Percentiles rank a stretch among this genome's conserved stretches.
phyloP scores from a whole-genome alignment of 768 basidiomycete genomes.

The Hebeloma cylindrosporum region DNA sequence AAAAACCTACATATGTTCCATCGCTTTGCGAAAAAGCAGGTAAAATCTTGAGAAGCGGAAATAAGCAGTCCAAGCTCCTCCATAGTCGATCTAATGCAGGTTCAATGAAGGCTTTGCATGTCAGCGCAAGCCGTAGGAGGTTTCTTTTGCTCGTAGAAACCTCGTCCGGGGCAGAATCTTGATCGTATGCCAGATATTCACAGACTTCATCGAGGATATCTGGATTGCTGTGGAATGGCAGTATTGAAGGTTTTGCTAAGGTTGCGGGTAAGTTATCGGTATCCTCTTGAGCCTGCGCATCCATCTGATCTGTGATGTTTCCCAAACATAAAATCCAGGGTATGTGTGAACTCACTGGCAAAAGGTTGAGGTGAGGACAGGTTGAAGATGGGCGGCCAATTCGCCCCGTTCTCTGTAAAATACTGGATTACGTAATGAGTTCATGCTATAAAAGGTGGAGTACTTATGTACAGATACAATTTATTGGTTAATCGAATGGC shows the following conservation, averaged over 20 bases:
- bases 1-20: slow-evolving; percentile 29
- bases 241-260: neutral
- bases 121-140: slow-evolving; percentile 25
- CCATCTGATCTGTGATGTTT: slow-evolving; percentile 21
- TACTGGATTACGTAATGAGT: no score
- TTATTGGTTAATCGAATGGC: slow-evolving; percentile 67
- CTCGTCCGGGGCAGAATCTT: slow-evolving; percentile 19
- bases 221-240: slow-evolving; percentile 27
- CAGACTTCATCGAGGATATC: slow-evolving; percentile 33
- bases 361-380: no score
- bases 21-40: slow-evolving; percentile 30
- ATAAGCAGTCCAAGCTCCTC: slow-evolving; percentile 31
- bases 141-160: slow-evolving; percentile 14
- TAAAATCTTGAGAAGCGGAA: slow-evolving; percentile 32
- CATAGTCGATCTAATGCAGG: slow-evolving; percentile 35
- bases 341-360: slow-evolving; percentile 16
- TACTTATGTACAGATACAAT: slow-evolving; percentile 3
- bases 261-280: neutral
- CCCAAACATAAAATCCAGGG: slow-evolving; percentile 2
- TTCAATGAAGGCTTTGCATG: slow-evolving; percentile 31
- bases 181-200: slow-evolving; percentile 25
- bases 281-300: slow-evolving; percentile 6
- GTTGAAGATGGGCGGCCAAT: no score
- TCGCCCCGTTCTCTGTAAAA: no score
- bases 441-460: no score